Evolutionary conservation across 352 stramenopile species (phyloP), one percentile per base, ranked within the genome.

Genomic region (Thraustotheca clavata): DNA sequence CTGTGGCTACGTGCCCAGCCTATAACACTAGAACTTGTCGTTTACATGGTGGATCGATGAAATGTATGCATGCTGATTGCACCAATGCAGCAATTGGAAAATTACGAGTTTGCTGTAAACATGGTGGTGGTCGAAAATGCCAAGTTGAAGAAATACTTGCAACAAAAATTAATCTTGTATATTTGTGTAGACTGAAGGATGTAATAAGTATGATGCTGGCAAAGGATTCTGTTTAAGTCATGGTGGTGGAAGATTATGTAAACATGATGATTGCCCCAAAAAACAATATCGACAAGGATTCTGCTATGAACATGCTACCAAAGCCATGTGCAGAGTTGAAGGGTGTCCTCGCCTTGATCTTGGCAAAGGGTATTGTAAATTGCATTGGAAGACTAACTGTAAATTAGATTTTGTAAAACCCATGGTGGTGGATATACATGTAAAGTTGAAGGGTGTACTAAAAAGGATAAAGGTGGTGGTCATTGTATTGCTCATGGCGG

Each of bases 361-460:
- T 34, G 81, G 81, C 1, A 83, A 91, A 60, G 81, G 81, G 39
- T 47, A 24, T 4, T n/a, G n/a, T 24, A 4, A 47, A 47, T 24
- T 24, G 27, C 39, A 2, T 27, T 4, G 39, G 4, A n/a, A 4
- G 4, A n/a, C 39, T 47, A n/a, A 47, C 39, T n/a, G 22, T 24
- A 4, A n/a, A 2, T n/a, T 47, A 47, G 39, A 29, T 54, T 39
- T 26, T 93, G 83, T 69, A 93, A 93, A 67, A 70, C 76, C 11
- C 83, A 93, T 50, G 83, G 83, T n/a, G 83, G 83, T 3, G 83
- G 83, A 14, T 91, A 93, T 61, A 81, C 80, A 34, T 95, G 86
- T 60, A 90, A 90, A 50, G 59, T 78, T 4, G 71, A 84, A 4
- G 83, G 77, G 4, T 95, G 86, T 61, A 67, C 57, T 22, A 95